These are phyloP conservation scores for Aspergillus pseudoglaucus DNA, from an alignment of 2,329 filamentous ascomycete genomes.

Conservation along the genomic window DNA sequence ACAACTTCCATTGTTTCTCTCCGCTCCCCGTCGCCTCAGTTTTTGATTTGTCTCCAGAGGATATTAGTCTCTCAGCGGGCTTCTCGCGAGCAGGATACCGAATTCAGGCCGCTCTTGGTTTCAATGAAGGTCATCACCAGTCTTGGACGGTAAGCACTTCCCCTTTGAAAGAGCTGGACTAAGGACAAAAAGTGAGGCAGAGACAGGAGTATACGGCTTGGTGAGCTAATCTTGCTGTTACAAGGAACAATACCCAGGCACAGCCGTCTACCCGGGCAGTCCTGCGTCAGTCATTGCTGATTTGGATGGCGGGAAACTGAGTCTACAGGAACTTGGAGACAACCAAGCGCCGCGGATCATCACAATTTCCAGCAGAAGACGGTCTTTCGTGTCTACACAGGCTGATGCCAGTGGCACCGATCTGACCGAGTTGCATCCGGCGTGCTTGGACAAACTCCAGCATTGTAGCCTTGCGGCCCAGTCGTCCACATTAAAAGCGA, in stretches of 20 bases:
- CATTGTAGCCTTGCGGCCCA: neutral
- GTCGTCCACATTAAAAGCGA: neutral
- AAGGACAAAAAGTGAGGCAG: neutral
- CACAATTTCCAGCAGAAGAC: neutral
- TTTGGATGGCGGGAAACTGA: neutral
- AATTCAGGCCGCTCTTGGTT: slow-evolving; percentile 1
- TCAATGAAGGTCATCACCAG: slow-evolving; percentile 1
- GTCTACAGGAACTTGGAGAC: neutral
- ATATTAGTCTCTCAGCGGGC: neutral
- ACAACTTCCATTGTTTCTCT: neutral
- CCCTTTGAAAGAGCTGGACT: neutral
- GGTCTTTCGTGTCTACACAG: neutral
- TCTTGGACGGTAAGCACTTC: neutral
- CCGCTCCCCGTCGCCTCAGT: slow-evolving; percentile 1
- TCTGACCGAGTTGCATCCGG: neutral
- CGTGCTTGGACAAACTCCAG: neutral
- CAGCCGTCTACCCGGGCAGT: neutral
- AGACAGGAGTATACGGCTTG: neutral
- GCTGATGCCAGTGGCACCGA: neutral
- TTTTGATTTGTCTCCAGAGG: slow-evolving; percentile 1
- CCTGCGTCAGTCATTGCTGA: neutral
- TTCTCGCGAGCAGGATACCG: slow-evolving; percentile 1
- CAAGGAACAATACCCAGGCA: slow-evolving; percentile 1
- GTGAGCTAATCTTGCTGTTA: neutral
- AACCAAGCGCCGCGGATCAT: slow-evolving; percentile 1